Evolutionary conservation across 2,329 filamentous ascomycete genomes (phyloP), one percentile per base, ranked within the genome.

Genomic region (Clonostachys rosea): DNA sequence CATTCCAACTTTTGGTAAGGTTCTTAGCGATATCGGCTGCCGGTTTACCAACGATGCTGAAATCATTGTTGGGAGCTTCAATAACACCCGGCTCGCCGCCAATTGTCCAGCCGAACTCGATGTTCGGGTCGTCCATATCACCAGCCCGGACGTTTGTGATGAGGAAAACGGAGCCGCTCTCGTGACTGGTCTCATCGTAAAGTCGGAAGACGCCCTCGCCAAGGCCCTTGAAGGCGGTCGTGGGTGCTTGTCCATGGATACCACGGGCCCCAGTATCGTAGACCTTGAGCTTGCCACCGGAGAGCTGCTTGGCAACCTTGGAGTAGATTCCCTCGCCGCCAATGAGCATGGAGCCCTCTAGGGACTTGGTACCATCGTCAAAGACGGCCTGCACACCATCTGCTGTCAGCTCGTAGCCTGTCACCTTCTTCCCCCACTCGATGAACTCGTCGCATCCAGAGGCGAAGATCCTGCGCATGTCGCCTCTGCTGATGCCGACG

Each of bases 51-150:
- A 81, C 69, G 34, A 84, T 75, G 5, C 74, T 63, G 59, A 77
- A 80, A 58, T 86, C 71, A 51, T 86, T 71, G 52, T 83, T 82
- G 0, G 81, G 81, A 0, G 78, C 66, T 1, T 63, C 59, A 50
- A 86, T 78, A 1, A 78, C 73, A 3, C 81, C 81, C 0, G 81
- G 80, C 16, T 73, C 63, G 6, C 71, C 81, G 5, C 65, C 70
- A 74, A 86, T 74, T 0, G 82, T 86, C 82, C 82, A 86, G 3
- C 83, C 83, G 50, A 86, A 83, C 18, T 76, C 48, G 3, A 81
- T 47, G 39, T 72, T 59, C 0, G 78, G 75, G 50, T 85, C 71
- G 53, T 85, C 68, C 75, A 78, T 78, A 40, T 84, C 81, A 6
- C 67, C 70, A 0, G 80, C 59, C 2, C 83, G 74, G 1, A 86